phyloP scores from a whole-genome alignment of 1,139 yeast genomes.

The Pichia sp. region DNA sequence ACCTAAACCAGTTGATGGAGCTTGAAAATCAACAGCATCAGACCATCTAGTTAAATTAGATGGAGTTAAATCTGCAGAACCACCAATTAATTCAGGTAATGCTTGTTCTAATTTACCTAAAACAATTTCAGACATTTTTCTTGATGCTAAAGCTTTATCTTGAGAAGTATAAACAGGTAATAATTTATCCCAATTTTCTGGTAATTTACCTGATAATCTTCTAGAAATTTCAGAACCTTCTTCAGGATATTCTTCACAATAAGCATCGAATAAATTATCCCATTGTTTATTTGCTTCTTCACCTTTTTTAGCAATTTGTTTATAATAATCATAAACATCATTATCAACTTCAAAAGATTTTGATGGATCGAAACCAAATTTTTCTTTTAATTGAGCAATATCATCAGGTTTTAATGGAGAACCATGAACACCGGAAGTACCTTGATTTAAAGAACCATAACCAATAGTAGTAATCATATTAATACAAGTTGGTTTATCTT shows the following conservation, averaged over 20 bases:
- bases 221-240: conserved; percentile 76
- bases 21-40: conserved; percentile 89
- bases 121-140: conserved; percentile 88
- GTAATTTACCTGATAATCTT: conserved; percentile 77
- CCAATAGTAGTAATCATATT: conserved; percentile 91
- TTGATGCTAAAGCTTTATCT: conserved; percentile 85
- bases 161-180: conserved; percentile 76
- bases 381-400: conserved; percentile 75
- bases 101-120: conserved; percentile 56
- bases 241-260: conserved; percentile 68
- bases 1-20: conserved; percentile 76
- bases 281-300: conserved; percentile 66
- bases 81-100: conserved; percentile 91
- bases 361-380: conserved; percentile 86
- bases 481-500: conserved; percentile 86
- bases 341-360: conserved; percentile 74
- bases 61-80: conserved; percentile 97
- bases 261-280: conserved; percentile 58
- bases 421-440: conserved; percentile 95
- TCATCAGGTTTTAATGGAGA: conserved; percentile 95
- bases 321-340: conserved; percentile 73
- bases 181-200: conserved; percentile 71
- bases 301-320: conserved; percentile 54
- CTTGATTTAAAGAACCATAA: conserved; percentile 80
- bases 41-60: conserved; percentile 93